These are phyloP conservation scores for Xylaria venustula DNA, from an alignment of 495 filamentous ascomycete species.

Conservation along the genomic window DNA sequence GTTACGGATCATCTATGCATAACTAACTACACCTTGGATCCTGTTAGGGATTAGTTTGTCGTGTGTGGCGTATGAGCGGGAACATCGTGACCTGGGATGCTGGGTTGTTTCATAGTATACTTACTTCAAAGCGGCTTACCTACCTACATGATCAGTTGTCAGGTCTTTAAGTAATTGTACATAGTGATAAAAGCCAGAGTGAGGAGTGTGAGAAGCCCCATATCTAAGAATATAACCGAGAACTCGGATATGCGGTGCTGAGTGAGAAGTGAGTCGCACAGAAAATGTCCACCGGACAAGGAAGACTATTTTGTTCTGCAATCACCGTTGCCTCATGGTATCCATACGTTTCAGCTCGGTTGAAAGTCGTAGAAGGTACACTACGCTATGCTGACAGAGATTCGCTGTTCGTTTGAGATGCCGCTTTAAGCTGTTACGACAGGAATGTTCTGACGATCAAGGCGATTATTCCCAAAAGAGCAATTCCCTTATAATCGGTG, in stretches of 20 bases:
- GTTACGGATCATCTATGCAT: not conserved
- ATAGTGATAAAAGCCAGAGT: too few species aligned
- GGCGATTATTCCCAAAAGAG: not conserved
- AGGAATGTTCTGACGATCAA: not conserved
- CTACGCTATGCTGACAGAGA: not conserved
- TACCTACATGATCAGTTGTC: too few species aligned
- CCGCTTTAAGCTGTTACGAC: not conserved
- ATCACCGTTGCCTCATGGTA: too few species aligned
- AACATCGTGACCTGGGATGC: not conserved
- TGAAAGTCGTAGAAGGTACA: not conserved
- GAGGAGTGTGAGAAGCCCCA: too few species aligned
- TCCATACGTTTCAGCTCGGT: too few species aligned
- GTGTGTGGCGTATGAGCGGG: not conserved
- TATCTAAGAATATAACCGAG: too few species aligned
- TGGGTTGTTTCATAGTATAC: not conserved
- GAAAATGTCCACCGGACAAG: not conserved
- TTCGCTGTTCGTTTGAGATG: not conserved
- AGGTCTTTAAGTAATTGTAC: too few species aligned
- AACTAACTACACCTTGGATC: not conserved
- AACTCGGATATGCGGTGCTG: not conserved
- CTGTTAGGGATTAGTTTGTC: not conserved
- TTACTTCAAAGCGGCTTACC: too few species aligned
- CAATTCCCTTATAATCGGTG: too few species aligned
- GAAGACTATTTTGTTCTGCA: too few species aligned
- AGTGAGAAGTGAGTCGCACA: not conserved